These are phyloP conservation scores for Austroboletus novae-zelandiae DNA, from an alignment of 1,284 basidiomycete genomes.

Conservation along the genomic window DNA sequence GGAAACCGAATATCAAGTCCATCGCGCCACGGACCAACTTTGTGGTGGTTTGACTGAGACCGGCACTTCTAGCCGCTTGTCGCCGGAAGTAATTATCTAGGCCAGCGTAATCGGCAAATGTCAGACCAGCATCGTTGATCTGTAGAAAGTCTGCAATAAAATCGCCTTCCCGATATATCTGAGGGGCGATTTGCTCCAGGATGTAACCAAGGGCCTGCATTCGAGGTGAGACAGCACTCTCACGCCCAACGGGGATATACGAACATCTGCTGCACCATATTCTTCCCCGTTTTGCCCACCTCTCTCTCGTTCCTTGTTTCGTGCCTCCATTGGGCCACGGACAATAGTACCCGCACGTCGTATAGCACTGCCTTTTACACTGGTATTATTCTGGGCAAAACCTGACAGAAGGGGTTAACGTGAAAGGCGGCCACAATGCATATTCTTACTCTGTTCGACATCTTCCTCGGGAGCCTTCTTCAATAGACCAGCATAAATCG, in stretches of 20 bases:
- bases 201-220: slow-evolving; percentile 71
- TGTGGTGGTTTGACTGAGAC: slow-evolving; percentile 64
- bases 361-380: slow-evolving; percentile 50
- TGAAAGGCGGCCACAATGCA: neutral
- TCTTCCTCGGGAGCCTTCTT: slow-evolving; percentile 74
- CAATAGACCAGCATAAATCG: slow-evolving; percentile 56
- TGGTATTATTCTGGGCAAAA: slow-evolving; percentile 38
- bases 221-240: slow-evolving; percentile 34
- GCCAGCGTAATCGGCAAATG: slow-evolving; percentile 95
- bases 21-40: slow-evolving; percentile 86
- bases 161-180: slow-evolving; percentile 80
- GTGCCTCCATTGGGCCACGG: slow-evolving; percentile 62
- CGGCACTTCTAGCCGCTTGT: slow-evolving; percentile 76
- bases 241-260: slow-evolving; percentile 11
- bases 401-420: slow-evolving; percentile 33
- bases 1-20: slow-evolving; percentile 94
- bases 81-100: slow-evolving; percentile 93
- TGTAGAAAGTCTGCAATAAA: slow-evolving; percentile 93
- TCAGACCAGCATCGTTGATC: slow-evolving; percentile 83
- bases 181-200: slow-evolving; percentile 74
- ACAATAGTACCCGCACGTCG: slow-evolving; percentile 76
- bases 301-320: slow-evolving; percentile 60
- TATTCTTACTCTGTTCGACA: slow-evolving; percentile 54
- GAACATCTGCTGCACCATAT: slow-evolving; percentile 66
- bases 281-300: slow-evolving; percentile 64